Evolutionary conservation across 305 asterid species (phyloP), one percentile per base, ranked within the genome.

Genomic region (Solanum hybrid): DNA sequence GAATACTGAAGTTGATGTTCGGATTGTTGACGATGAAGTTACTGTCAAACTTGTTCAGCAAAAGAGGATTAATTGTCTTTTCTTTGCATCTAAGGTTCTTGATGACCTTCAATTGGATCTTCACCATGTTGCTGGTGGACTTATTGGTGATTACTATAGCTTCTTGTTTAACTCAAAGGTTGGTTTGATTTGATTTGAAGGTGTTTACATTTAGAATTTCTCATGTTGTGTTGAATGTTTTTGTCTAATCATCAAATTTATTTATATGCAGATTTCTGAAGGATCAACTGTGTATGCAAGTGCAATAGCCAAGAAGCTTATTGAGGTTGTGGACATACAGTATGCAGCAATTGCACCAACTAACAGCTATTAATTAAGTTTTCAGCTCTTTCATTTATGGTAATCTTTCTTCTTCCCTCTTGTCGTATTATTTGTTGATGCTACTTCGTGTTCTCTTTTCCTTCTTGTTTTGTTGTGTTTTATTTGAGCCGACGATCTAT

Each of bases 101-200:
- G 97, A 96, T 91, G 98, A 96, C 37, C 95, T 97, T 88, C 97
- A 96, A 89, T 92, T 97, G 6, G 98, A 97, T 93, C 95, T 96
- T 42, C 98, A 96, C 40, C 98, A 97, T 93, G 99, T 97, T 91
- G 99, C 98, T 35, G 99, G 99, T 3, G 99, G 99, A 6, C 95
- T 96, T 10, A 95, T 96, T 86, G 99, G 99, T 7, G 98, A 96
- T 90, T 95, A 94, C 67, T 97, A 96, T 64, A 96, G 98, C 92
- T 96, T 95, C 75, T 91, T 95, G 86, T 93, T 97, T 92, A 97
- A 95, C 89, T 95, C 98, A 89, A 97, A 96, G 99, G 99, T 97
- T 8, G 5, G 51, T 3, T 37, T 51, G 29, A 20, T 16, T 42
- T 8, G 69, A 82, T 42, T 39, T 46, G 8, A 24, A 51, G 24